Base-by-base conservation (phyloP, 352 stramenopile genomes). In the Globisporangium mamillatum region DNA sequence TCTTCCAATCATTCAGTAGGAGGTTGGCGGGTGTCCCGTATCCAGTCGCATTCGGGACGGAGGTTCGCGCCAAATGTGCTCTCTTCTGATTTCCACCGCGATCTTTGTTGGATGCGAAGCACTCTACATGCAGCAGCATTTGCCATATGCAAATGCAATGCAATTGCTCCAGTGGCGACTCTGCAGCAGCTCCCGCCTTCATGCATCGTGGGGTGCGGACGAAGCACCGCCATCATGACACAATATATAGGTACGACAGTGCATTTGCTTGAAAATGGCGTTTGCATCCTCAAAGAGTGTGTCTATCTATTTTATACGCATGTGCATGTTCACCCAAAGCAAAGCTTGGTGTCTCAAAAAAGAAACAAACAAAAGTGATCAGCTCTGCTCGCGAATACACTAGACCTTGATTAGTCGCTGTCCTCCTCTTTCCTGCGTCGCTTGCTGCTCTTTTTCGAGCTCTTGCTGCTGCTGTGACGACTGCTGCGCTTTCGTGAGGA, bases 401-500 rank as follows among this genome's bases (percentile, higher is more conserved):
- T 22, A 2, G 18, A 38, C n/a, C 9, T 18, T 27, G 9, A 55
- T 63, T 25, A 67, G 16, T 68, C 67, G 61, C 61, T 72, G 41
- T 32, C 29, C 29, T 60, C 61, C 41, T 68, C 67, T 46, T 22
- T 29, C 12, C 61, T 34, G 25, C 55, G 41, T 32, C 67, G 67
- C 61, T 72, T 65, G 57, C 46, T 63, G 25, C 44, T 71, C 54
- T 68, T 72, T 41, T 61, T 68, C 2, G 54, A 60, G 38, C 29
- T 64, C 34, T 72, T 72, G 12, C 34, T 52, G 38, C 44, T 53
- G 10, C 46, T 58, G 18, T 59, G 25, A 25, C 60, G 61, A 52
- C 44, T 63, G 59, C 64, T 75, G 32, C 78, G 72, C 32, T 81
- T 79, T 16, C 63, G 67, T 25, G 56, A 66, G 29, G 44, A 69